Evolutionary conservation across 2,329 filamentous ascomycete genomes (phyloP).

Genomic region (Pyricularia sp.): DNA sequence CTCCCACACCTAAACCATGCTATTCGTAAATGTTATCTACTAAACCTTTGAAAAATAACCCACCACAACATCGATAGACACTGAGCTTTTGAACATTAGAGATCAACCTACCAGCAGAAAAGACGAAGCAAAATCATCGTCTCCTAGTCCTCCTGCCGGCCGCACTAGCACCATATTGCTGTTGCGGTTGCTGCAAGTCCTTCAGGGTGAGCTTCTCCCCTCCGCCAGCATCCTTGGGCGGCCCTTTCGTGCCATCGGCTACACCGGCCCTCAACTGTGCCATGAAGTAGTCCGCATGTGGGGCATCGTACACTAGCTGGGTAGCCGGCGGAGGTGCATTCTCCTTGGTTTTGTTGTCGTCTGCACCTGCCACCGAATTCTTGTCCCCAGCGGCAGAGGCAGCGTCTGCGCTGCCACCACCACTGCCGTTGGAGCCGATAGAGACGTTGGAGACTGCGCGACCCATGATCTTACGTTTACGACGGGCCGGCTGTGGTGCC

Average conservation of each 20-base stretch:
- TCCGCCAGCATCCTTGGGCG: background rate
- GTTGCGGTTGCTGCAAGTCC: conserved; percentile 4
- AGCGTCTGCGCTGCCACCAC: conserved; percentile 12
- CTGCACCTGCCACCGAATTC: conserved; percentile 14
- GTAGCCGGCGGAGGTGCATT: conserved; percentile 30
- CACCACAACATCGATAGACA: background rate
- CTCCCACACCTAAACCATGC: background rate
- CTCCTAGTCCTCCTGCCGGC: background rate
- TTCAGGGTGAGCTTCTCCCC: conserved; percentile 7
- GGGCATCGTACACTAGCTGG: conserved; percentile 44
- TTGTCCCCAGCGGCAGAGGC: background rate
- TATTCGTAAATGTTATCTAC: background rate
- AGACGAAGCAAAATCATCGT: background rate
- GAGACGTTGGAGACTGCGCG: conserved; percentile 50
- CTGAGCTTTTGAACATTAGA: background rate
- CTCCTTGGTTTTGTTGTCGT: conserved; percentile 8
- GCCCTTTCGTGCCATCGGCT: background rate
- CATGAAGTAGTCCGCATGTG: conserved; percentile 34
- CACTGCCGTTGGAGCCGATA: conserved; percentile 36
- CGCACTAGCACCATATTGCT: conserved; percentile 3
- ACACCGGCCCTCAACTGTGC: conserved; percentile 29
- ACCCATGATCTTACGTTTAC: conserved; percentile 43
- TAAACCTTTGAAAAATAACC: background rate
- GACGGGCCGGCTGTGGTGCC: conserved; percentile 16
- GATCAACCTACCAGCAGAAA: background rate